Conservation (phyloP, 495 filamentous ascomycete species). For the Aspergillus mulundensis region DNA sequence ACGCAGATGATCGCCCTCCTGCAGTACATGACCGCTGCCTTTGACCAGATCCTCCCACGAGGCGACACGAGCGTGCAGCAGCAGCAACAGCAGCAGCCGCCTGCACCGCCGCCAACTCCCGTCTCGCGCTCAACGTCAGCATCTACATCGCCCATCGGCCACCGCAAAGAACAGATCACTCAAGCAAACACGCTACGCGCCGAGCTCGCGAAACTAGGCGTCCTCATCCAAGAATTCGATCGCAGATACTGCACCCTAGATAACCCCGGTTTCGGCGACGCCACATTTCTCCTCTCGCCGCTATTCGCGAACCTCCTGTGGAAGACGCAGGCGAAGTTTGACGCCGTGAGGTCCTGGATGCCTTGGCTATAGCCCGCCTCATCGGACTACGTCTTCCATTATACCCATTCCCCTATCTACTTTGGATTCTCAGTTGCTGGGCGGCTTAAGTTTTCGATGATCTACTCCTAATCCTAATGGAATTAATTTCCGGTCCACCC, state of each 20-base stretch:
- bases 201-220: constrained; percentile 6
- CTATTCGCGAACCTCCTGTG: constrained; percentile 8
- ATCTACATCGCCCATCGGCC: neutral
- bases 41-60: constrained; percentile 6
- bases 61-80: neutral
- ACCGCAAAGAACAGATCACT: constrained; percentile 5
- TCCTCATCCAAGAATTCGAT: constrained; percentile 4
- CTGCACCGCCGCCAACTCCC: too few relatives aligned
- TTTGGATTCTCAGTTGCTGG: too few relatives aligned
- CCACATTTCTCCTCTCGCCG: constrained; percentile 3
- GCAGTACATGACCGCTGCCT: constrained; percentile 2
- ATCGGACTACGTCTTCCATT: too few relatives aligned
- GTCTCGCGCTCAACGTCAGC: neutral
- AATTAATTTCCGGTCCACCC: too few relatives aligned
- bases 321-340: constrained; percentile 8
- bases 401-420: neutral
- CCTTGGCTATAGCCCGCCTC: neutral
- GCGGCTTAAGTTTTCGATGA: too few relatives aligned
- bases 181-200: constrained; percentile 1
- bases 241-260: constrained; percentile 5
- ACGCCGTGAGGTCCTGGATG: constrained; percentile 14
- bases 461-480: too few relatives aligned
- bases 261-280: neutral
- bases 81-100: neutral
- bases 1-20: constrained; percentile 4